Evolutionary conservation across 148 eudicot species (phyloP), one percentile per base, ranked within the genome.

Genomic region (Vaccinium macrocarpon): DNA sequence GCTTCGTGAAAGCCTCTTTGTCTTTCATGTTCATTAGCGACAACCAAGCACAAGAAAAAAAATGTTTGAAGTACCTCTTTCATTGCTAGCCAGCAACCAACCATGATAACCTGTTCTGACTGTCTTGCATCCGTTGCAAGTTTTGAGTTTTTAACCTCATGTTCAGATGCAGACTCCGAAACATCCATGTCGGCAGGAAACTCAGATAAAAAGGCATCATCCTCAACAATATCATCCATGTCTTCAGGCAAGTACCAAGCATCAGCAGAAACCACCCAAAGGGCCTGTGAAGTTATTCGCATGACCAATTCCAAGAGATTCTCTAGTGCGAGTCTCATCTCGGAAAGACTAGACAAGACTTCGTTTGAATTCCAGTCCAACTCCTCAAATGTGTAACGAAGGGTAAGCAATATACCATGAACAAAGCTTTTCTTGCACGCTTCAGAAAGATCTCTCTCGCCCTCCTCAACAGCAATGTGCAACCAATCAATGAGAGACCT

Each of bases 31-130:
- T 29, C 53, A 53, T 56, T 46, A 53, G 82, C 29, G n/a, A 42
- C 23, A 14, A 25, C 61, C 19, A 62, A 82, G 62, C 55, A 66
- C 80, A 59, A 42, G 46, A 14, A n/a, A 55, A n/a, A 55, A 25
- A 70, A 71, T 19, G 21, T 21, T 62, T 66, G 56, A 82, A 16
- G 51, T 91, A 97, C 99, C 98, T 97, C 99, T 93, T 97, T 97
- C 99, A 97, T 95, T 55, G 99, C 98, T 74, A 95, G 95, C 99
- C 99, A 97, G 86, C 98, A 95, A 80, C 99, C 97, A 88, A 97
- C 99, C 99, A 97, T 97, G 32, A 97, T 93, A 91, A 93, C 92
- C 92, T 97, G 99, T 78, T 90, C 97, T 77, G 94, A 83, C 82
- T 92, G 92, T 79, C 90, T 82, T 48, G 79, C 90, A 79, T 90